Base-by-base conservation (phyloP, 768 basidiomycete genomes). In the Phaeolepiota aurea region DNA sequence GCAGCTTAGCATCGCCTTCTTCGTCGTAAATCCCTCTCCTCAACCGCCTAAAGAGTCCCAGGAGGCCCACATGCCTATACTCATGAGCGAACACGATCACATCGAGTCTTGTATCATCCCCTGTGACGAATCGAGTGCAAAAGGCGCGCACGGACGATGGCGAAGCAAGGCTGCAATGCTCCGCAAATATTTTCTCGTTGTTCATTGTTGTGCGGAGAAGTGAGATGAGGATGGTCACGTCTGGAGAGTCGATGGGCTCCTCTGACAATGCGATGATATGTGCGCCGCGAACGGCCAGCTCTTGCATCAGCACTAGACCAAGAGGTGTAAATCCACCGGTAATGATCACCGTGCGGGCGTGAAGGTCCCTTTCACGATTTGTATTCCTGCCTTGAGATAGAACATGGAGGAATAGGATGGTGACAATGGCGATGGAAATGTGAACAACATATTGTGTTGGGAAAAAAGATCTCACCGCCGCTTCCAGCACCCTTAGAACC, bases 241-340 rank as follows among this genome's bases (percentile, higher is more conserved):
- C 51, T 20, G 72, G 55, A 0, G 76, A 68, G 11, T 74, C 69
- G 15, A 83, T 63, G 1, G 79, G 71, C 32, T 77, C 68, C 0
- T 75, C 68, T 0, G 82, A 72, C 15, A 91, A 74, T 0, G 82
- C 82, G 32, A 92, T 83, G 43, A 91, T 61, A 48, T 87, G 84
- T 13, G 87, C 86, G 10, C 89, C 88, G 32, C 82, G 74, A 36
- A 72, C 59, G 1, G 89, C 87, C 5, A 92, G 61, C 2, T 62
- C 62, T 41, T 82, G 76, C 4, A 88, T 56, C 0, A 88, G 52
- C 0, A 79, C 82, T 7, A 88, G 55, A 2, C 87, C 87, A 5
- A 79, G 57, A 2, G 87, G 77, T 2, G 84, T 82, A 49, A 89
- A 85, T 0, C 68, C 84, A 25, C 87, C 87, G 85, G 87, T 90